Evolutionary conservation across 306 rosid species (phyloP), one percentile per base, ranked within the genome.

Genomic region (Canavalia gladiata): DNA sequence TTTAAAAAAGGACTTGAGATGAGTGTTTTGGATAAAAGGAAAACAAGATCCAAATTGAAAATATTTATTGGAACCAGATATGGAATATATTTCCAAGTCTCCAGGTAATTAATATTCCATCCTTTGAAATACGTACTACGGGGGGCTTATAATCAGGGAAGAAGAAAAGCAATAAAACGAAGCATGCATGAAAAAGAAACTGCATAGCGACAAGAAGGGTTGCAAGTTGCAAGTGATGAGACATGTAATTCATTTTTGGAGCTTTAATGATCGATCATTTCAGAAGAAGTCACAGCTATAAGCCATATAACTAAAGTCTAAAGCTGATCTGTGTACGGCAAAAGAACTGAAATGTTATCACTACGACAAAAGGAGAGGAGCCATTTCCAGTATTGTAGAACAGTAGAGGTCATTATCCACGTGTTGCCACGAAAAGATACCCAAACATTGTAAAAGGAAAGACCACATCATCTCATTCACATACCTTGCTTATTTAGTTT

Each of bases 391-490:
- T 29, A 8, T 25, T 37, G 37, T 29, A 54, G 76, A 81, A 76
- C 57, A 66, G 72, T 72, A 54, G 47, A 57, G 69, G 74, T 70
- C 88, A 66, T 45, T 52, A 59, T 82, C 85, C 74, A 82, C 60
- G 41, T 71, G 81, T 41, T 51, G 10, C 68, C 63, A 28, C 45
- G 52, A 74, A 63, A 74, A 49, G n/a, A 62, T 45, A 30, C 8
- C 51, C 52, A 54, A n/a, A 63, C 18, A 41, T 52, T 25, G 57
- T 49, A 31, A 74, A 60, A 49, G 47, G 31, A 59, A n/a, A 8
- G 34, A 31, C 46, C 47, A 8, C 18, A 28, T 39, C n/a, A n/a
- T 54, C 54, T 34, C 49, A 41, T 31, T 72, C 46, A 18, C 25
- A 18, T 18, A 18, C 30, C 57, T 28, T 57, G 34, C 63, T 8